Percentiles rank a stretch among this genome's conserved stretches.
Conservation (phyloP, 73 alveolate species). For the Halteria grandinella region DNA sequence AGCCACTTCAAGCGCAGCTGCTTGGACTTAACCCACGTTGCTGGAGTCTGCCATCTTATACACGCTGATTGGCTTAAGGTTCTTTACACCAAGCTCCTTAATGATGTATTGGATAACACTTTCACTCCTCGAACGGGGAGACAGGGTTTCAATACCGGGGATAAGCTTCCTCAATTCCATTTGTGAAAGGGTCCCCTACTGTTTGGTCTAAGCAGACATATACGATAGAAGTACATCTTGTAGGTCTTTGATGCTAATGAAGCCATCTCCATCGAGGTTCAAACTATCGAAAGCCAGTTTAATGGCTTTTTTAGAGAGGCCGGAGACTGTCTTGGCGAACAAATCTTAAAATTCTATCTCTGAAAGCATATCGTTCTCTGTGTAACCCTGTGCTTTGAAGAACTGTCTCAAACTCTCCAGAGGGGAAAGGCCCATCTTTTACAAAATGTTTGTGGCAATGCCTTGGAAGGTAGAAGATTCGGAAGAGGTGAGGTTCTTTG, state of each 20-base stretch:
- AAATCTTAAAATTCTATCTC: constrained; percentile 7
- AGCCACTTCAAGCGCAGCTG: background rate
- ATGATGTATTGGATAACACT: constrained; percentile 5
- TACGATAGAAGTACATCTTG: constrained; percentile 41
- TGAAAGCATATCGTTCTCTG: constrained; percentile 2
- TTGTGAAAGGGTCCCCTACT: background rate
- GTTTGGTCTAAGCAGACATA: background rate
- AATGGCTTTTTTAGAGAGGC: background rate
- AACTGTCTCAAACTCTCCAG: constrained; percentile 8
- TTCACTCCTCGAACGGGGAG: constrained; percentile 60
- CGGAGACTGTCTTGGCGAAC: background rate
- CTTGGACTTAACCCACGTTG: constrained; percentile 5
- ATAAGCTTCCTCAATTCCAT: constrained; percentile 11
- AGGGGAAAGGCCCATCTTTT: constrained; percentile 27
- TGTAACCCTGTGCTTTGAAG: constrained; percentile 19
- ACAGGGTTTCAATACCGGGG: constrained; percentile 33
- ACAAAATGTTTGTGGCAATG: constrained; percentile 31
- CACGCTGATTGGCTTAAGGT: constrained; percentile 47
- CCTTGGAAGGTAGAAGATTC: constrained; percentile 31
- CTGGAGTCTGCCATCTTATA: constrained; percentile 54
- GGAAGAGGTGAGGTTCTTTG: constrained; percentile 35
- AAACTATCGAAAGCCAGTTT: constrained; percentile 42
- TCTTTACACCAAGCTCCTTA: constrained; percentile 1
- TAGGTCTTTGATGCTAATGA: constrained; percentile 27
- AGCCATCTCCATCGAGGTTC: constrained; percentile 51